Evolutionary conservation across 2,329 filamentous ascomycete species (phyloP), one percentile per base, ranked within the genome.

Genomic region (Exophiala sideris): DNA sequence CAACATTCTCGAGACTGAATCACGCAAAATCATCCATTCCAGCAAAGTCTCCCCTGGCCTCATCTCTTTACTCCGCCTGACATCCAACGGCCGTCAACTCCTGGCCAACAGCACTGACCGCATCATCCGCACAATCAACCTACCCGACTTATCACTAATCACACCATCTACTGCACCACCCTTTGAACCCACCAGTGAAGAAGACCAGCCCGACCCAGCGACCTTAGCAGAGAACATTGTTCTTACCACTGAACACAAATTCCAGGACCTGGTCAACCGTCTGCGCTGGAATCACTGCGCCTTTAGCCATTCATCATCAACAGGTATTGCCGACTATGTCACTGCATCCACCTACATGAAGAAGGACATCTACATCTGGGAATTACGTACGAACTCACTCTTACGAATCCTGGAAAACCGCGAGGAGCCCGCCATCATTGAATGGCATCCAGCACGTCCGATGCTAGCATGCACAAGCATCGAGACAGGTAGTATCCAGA

Each of bases 331-430:
- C 34, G 94, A 99, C 71, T 97, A 97, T 68, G 91, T 99, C 38
- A 91, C 91, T 20, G 94, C 95, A 0, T 95, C 91, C 21, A 97
- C 94, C 1, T 96, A 91, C 71, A 97, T 97, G 79, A 99, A 99
- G 67, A 91, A 96, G 65, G 92, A 99, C 71, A 88, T 99, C 40
- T 64, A 63, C 56, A 62, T 64, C 50, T 64, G 61, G 57, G 94
- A 99, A 73, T 85, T 94, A 50, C 88, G 87, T 52, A 90, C 95
- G 66, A 94, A 94, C 47, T 96, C 90, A 71, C 76, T 99, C 53
- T 91, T 96, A 49, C 95, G 95, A 71, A 99, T 99, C 76, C 79
- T 99, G 36, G 95, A 99, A 70, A 92, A 94, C 0, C 91, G 95
- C 66, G 94, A 99, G 73, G 95, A 99, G 71, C 84, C 97, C 58